These are phyloP conservation scores for Apophysomyces elegans DNA, from an alignment of 371 early-diverging fungal genomes.

Conservation along the genomic window DNA sequence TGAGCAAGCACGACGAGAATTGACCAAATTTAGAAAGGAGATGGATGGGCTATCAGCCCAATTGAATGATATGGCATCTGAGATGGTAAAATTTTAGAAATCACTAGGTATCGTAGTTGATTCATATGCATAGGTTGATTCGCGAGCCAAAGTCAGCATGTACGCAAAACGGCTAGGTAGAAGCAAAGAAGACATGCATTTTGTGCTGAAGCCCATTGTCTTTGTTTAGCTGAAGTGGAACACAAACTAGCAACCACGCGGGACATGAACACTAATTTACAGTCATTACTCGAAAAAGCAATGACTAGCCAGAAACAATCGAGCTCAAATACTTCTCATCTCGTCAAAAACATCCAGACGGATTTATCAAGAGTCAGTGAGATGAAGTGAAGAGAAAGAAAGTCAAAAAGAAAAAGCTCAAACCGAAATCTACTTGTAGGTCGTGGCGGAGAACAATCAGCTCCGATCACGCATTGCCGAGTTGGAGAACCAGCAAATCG, in stretches of 20 bases:
- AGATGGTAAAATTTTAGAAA: slow-evolving; percentile 46
- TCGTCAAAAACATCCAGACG: slow-evolving; percentile 65
- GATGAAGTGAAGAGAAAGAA: neutral
- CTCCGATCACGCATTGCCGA: slow-evolving; percentile 63
- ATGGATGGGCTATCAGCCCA: slow-evolving; percentile 67
- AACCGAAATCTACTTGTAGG: slow-evolving; percentile 39
- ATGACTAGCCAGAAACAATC: slow-evolving; percentile 64
- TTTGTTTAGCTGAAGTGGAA: slow-evolving; percentile 58
- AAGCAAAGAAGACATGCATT: neutral
- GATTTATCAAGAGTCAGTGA: slow-evolving; percentile 61
- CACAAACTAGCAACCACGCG: slow-evolving; percentile 65
- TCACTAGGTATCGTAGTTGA: neutral
- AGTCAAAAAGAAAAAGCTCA: neutral
- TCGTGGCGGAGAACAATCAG: slow-evolving; percentile 64
- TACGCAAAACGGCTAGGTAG: slow-evolving; percentile 64
- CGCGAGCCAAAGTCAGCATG: slow-evolving; percentile 60
- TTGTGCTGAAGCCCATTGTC: neutral
- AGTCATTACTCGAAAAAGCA: slow-evolving; percentile 59
- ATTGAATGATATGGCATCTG: slow-evolving; percentile 67
- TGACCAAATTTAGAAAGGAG: slow-evolving; percentile 64
- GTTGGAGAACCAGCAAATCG: slow-evolving; percentile 63
- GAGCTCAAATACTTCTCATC: slow-evolving; percentile 62
- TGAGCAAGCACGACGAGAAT: slow-evolving; percentile 62
- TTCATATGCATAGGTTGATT: slow-evolving; percentile 38
- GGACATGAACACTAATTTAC: slow-evolving; percentile 65